Evolutionary conservation across 805 yeast genomes (phyloP), one percentile per base, ranked within the genome.

Genomic region (Hanseniaspora guilliermondii): DNA sequence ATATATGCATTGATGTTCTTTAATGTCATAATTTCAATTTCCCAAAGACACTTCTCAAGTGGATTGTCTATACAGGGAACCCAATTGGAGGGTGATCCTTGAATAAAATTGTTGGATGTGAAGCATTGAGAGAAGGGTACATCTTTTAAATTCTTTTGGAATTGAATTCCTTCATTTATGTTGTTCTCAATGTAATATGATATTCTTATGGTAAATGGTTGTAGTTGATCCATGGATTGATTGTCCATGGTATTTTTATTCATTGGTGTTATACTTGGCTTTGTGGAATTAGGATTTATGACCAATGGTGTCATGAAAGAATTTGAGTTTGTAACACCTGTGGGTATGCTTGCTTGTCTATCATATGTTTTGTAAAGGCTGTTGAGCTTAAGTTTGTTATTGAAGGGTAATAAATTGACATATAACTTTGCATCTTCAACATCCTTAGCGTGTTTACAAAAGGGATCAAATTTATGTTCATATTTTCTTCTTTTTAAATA

Each of bases 11-110:
- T 83, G 33, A 89, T 78, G 64, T 86, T 89, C 38, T 79, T 78
- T 1, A 89, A 74, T 0, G 91, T 80, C 57, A 82, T 79, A n/a
- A 93, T 72, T 63, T 87, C 95, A 9, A 93, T 65, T 58, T 88
- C 88, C 97, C 97, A 93, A 0, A 96, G 84, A 42, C 85, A 83
- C 58, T 87, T 78, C 61, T 88, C 96, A 77, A 89, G 83, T 33
- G 88, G 66, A 45, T 83, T 85, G 59, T 93, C 97, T 6, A 93
- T 76, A 64, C 98, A 93, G 0, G 99, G 99, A 48, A 93, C 85
- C 99, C 99, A 93, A n/a, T 88, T 83, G 2, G 96, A 86, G 0
- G 97, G 85, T 16, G 93, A 79, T 3, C 84, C 75, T 17, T 87
- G 87, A 45, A 82, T 68, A 30, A 87, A 88, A 4, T 86, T 75